These are phyloP conservation scores for Penicillium glabrum DNA, from an alignment of 2,329 filamentous ascomycete species.

Conservation along the genomic window DNA sequence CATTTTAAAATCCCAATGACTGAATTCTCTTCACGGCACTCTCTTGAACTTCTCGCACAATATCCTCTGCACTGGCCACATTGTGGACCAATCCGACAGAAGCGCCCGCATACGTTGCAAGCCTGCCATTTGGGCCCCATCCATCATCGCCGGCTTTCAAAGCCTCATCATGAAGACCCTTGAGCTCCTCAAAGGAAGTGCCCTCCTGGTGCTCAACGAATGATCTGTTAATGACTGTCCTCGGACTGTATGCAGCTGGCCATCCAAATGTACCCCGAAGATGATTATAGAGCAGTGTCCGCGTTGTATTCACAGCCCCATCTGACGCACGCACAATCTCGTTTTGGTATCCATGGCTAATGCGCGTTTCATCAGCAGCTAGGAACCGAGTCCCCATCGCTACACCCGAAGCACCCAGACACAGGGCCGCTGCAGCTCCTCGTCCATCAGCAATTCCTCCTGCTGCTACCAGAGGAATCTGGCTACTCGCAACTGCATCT, in stretches of 20 bases:
- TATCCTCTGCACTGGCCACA: conserved; percentile 40
- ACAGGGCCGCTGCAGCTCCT: conserved; percentile 51
- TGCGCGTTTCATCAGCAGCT: conserved; percentile 51
- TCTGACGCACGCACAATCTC: conserved; percentile 53
- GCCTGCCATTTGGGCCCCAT: conserved; percentile 50
- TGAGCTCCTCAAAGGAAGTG: conserved; percentile 47
- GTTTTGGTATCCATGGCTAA: conserved; percentile 53
- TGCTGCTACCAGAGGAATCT: conserved; percentile 52
- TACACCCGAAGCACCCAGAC: conserved; percentile 55
- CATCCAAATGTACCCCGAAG: conserved; percentile 60
- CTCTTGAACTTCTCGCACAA: conserved; percentile 35
- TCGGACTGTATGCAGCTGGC: conserved; percentile 59
- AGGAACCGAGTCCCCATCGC: conserved; percentile 66
- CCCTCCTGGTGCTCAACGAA: conserved; percentile 47
- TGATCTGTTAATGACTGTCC: conserved; percentile 59
- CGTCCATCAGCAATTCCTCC: conserved; percentile 57
- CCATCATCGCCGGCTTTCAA: conserved; percentile 43
- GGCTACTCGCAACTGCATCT: conserved; percentile 39
- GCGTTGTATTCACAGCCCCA: conserved; percentile 52
- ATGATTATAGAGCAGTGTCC: conserved; percentile 55
- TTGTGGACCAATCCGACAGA: conserved; percentile 46
- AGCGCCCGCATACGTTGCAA: conserved; percentile 54
- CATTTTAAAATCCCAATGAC: not conserved
- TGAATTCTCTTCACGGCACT: conserved; percentile 13
- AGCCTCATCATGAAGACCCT: conserved; percentile 44